Evolutionary conservation across 176 grass and related monocot genomes (phyloP).

Genomic region (Zoysia pacifica): DNA sequence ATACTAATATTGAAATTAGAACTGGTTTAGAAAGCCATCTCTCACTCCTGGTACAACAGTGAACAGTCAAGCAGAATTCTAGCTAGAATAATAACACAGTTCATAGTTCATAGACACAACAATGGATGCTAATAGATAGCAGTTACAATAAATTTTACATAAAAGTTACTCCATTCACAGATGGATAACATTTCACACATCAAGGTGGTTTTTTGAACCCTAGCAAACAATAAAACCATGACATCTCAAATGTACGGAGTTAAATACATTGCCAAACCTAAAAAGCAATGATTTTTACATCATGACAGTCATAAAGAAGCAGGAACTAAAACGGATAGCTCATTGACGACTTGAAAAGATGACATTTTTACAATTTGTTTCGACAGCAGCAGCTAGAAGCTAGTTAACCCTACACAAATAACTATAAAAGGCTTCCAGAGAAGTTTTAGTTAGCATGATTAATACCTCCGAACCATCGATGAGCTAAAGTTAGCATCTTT

Average conservation of each 20-base stretch:
- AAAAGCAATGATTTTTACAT: neutral
- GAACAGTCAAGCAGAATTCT: neutral
- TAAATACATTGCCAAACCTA: conserved; percentile 10
- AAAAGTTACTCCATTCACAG: neutral
- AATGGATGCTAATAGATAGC: neutral
- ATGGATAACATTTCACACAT: neutral
- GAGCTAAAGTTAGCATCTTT: conserved; percentile 21
- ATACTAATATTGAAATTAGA: no score
- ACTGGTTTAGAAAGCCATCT: no score
- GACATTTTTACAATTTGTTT: neutral
- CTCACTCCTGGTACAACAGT: no score
- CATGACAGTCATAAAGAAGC: neutral
- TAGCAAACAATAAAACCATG: neutral
- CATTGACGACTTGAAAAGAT: neutral
- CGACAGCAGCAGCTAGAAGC: neutral
- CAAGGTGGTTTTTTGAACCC: neutral
- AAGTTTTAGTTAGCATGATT: neutral
- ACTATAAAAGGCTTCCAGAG: conserved; percentile 12
- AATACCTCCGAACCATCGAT: conserved; percentile 11
- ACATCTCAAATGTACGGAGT: neutral
- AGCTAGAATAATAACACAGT: neutral
- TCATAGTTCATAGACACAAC: neutral
- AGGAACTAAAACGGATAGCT: neutral
- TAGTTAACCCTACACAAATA: neutral
- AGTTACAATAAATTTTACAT: neutral